Percentiles rank a stretch among this genome's conserved stretches.
These are phyloP conservation scores for Pseudogymnoascus sp. DNA, from an alignment of 2,329 filamentous ascomycete species.

Conservation along the genomic window DNA sequence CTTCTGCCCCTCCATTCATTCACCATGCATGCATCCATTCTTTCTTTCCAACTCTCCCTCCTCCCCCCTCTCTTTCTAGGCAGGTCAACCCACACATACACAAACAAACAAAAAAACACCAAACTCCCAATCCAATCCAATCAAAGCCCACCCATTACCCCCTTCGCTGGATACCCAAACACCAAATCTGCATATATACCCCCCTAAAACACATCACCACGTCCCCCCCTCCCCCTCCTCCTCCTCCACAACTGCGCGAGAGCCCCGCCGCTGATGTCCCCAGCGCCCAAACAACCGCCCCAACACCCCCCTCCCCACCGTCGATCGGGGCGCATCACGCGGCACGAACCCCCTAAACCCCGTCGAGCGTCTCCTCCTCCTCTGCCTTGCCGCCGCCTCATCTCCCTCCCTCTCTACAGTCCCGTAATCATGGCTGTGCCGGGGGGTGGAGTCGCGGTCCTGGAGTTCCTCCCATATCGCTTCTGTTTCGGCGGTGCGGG, in stretches of 20 bases:
- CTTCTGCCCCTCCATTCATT: background rate
- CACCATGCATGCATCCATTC: no score
- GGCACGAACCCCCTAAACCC: background rate
- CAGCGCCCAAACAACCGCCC: background rate
- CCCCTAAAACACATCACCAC: background rate
- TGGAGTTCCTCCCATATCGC: background rate
- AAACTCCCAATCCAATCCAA: background rate
- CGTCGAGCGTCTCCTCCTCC: background rate
- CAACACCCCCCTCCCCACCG: background rate
- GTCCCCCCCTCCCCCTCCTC: background rate
- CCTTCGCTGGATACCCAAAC: background rate
- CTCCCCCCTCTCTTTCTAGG: background rate
- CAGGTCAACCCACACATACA: background rate
- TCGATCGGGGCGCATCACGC: background rate
- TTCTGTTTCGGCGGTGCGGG: background rate
- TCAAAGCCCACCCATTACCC: background rate
- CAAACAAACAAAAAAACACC: background rate
- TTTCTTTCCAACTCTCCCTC: background rate
- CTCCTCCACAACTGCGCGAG: background rate
- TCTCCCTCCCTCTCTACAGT: background rate
- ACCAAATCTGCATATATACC: background rate
- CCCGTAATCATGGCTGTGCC: background rate
- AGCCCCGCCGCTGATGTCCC: background rate
- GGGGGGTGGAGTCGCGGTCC: background rate
- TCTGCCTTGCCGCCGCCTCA: no score